Base-by-base conservation (phyloP, 108 stramenopile genomes). In the Schizochytrium sp. region DNA sequence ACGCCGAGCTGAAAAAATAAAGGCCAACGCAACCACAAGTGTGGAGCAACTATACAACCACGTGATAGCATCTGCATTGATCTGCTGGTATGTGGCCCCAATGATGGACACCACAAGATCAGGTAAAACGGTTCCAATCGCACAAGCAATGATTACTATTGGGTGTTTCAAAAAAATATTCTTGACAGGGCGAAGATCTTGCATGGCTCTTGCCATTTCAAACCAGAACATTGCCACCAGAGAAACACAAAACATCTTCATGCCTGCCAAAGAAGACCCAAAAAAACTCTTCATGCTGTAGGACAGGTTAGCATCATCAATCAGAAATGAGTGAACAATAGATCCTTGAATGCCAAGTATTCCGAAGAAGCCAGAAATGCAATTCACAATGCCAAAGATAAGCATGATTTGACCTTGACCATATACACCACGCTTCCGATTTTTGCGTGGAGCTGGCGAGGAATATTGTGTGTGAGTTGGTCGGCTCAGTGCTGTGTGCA, bases 211-310 rank as follows among this genome's bases (percentile, higher is more conserved):
- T 69, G 64, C 40, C 64, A 69, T 69, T 44, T 69, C 64, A 3
- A 44, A 69, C 64, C 64, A 69, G 64, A 69, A 69, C 5, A 69
- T 69, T 38, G 64, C 64, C 1, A 69, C 64, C 19, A 69, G 64
- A 12, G 44, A 3, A 15, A 69, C 44, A 15, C 64, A 69, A 38
- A 69, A 69, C 64, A 69, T 69, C 64, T 69, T 69, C 12, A 69
- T 2, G 8, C 64, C 64, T 2, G 28, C 64, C 42, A 69, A 44
- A 44, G 42, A 8, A 7, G 64, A 3, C 64, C 42, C 7, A 15
- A 69, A 69, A 2, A 69, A 69, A 28, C 42, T 69, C 64, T 69
- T 69, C 42, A 69, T 44, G 64, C 64, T 44, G 44, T 28, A 69
- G 3, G 40, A 44, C 28, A 69, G 28, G 44, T 1, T 8, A 8